These are phyloP conservation scores for Pseudonectria buxi DNA, from an alignment of 2,329 filamentous ascomycete genomes.

Conservation along the genomic window DNA sequence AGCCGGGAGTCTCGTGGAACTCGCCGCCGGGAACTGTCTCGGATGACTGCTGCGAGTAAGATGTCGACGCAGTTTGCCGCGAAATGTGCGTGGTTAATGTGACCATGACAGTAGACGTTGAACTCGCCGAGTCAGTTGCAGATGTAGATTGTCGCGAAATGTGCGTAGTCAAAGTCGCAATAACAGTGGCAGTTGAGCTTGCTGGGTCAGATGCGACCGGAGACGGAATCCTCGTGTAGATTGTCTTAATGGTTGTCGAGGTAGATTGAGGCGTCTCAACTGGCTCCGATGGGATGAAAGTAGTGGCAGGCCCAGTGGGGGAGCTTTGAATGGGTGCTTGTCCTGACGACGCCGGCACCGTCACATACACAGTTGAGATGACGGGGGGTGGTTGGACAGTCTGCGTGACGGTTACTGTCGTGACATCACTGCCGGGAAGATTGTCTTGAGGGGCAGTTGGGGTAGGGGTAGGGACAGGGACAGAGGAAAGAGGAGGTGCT, in stretches of 20 bases:
- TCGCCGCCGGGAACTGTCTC: conserved; percentile 15
- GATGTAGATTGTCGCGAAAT: conserved; percentile 9
- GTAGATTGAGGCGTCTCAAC: conserved; percentile 8
- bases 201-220: conserved; percentile 6
- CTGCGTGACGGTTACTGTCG: conserved; percentile 29
- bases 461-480: conserved; percentile 5
- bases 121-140: not conserved
- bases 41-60: conserved; percentile 3
- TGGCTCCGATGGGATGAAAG: no score
- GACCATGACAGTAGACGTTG: not conserved
- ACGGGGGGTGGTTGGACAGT: conserved; percentile 35
- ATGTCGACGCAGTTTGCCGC: not conserved
- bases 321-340: no score
- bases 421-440: conserved; percentile 6
- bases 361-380: conserved; percentile 29
- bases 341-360: conserved; percentile 23
- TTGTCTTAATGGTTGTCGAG: conserved; percentile 15
- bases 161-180: conserved; percentile 10
- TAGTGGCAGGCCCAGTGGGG: conserved; percentile 4
- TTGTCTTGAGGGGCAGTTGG: conserved; percentile 10
- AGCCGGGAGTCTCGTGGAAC: conserved; percentile 14
- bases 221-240: conserved; percentile 15
- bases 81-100: not conserved
- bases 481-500: conserved; percentile 10
- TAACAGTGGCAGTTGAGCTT: not conserved